These are phyloP conservation scores for Citrus mangshanensis DNA, from an alignment of 345 rosid species.

Conservation along the genomic window DNA sequence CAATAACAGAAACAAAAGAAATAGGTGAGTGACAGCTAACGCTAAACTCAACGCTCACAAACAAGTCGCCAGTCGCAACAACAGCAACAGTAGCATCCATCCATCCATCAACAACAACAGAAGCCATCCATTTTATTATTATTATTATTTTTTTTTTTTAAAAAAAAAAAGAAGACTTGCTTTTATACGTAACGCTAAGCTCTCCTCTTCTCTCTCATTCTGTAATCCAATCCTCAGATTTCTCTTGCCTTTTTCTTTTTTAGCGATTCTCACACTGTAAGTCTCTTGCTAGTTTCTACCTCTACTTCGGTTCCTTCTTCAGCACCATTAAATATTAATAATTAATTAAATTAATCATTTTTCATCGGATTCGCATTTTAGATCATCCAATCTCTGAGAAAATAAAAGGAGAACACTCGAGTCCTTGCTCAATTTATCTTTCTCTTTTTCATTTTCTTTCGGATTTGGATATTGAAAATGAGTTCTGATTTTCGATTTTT, in stretches of 20 bases:
- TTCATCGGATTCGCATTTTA: background rate
- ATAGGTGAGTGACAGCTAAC: background rate
- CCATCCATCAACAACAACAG: background rate
- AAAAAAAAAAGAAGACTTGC: too few species aligned
- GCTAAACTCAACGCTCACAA: background rate
- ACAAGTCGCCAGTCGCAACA: background rate
- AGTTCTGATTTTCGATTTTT: background rate
- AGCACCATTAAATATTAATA: too few species aligned
- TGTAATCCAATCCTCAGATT: background rate
- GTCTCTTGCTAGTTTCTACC: background rate
- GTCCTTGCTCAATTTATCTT: background rate
- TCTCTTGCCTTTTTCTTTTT: background rate
- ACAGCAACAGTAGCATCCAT: background rate
- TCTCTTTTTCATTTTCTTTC: background rate
- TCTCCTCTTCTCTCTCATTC: background rate
- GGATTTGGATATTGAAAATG: background rate
- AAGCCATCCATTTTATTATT: background rate
- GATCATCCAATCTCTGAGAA: background rate
- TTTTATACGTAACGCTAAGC: background rate
- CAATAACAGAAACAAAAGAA: background rate
- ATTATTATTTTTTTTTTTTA: too few species aligned
- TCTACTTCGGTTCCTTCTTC: background rate
- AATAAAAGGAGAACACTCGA: background rate
- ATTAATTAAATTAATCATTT: background rate
- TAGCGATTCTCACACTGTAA: background rate